phyloP scores from a whole-genome alignment of 2,329 filamentous ascomycete species.

The Aspergillus clavatus region DNA sequence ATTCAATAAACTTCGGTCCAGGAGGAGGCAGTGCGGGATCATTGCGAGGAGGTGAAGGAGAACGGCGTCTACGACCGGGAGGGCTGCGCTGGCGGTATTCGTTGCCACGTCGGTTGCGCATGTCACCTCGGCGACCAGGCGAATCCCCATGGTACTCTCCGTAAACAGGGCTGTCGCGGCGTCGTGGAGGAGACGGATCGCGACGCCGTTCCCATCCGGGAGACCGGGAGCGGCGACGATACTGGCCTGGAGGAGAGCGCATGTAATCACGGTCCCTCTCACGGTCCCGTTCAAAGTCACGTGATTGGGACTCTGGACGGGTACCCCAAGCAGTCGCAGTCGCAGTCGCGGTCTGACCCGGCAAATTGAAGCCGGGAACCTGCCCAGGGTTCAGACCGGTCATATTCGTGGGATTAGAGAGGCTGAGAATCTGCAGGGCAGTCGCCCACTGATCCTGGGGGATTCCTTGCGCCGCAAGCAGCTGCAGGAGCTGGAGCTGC shows the following conservation, averaged over 20 bases:
- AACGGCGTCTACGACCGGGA: conserved; percentile 61
- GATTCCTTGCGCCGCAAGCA: conserved; percentile 69
- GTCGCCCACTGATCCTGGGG: conserved; percentile 70
- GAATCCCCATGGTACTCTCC: conserved; percentile 69
- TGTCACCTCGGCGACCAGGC: conserved; percentile 56
- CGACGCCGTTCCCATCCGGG: conserved; percentile 69
- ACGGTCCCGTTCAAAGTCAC: conserved; percentile 52
- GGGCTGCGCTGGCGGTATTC: conserved; percentile 89
- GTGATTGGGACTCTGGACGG: conserved; percentile 39
- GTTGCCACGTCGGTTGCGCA: conserved; percentile 47
- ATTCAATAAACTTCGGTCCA: conserved; percentile 71
- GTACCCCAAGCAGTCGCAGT: conserved; percentile 32
- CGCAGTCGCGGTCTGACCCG: conserved; percentile 28
- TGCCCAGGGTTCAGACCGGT: conserved; percentile 34
- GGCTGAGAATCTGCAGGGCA: conserved; percentile 49
- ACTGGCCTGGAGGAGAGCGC: conserved; percentile 57
- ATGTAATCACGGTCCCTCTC: conserved; percentile 58
- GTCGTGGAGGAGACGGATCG: conserved; percentile 58
- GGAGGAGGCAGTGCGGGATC: conserved; percentile 42
- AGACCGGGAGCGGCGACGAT: conserved; percentile 72
- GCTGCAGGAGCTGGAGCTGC: conserved; percentile 69
- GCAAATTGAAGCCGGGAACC: conserved; percentile 29
- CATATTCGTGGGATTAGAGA: conserved; percentile 33
- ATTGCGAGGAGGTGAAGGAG: conserved; percentile 53
- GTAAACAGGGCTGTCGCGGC: conserved; percentile 65